Percentiles rank a stretch among this genome's conserved stretches.
Evolutionary conservation across 1,139 yeast species (phyloP).

Genomic region (Nakaseomyces nivariensis): DNA sequence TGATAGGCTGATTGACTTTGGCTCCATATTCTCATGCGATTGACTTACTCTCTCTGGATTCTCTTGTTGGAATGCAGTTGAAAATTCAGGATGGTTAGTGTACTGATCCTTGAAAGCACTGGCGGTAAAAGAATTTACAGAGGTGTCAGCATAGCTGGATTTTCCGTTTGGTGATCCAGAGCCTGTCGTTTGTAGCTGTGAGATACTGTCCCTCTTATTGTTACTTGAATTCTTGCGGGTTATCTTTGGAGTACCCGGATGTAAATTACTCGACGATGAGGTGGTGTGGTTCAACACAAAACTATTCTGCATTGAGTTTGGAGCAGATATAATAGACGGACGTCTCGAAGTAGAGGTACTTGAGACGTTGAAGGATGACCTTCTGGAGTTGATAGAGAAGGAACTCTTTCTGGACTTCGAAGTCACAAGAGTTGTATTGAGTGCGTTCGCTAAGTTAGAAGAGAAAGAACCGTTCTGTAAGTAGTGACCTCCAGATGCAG

Average conservation of each 20-base stretch:
- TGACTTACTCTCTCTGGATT: background rate
- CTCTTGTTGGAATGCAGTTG: background rate
- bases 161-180: background rate
- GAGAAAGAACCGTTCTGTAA: slow-evolving; percentile 11
- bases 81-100: background rate
- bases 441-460: slow-evolving; percentile 12
- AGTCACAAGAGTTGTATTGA: slow-evolving; percentile 16
- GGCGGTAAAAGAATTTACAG: background rate
- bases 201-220: background rate
- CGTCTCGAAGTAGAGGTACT: slow-evolving; percentile 17
- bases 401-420: slow-evolving; percentile 29
- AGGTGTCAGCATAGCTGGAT: background rate
- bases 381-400: slow-evolving; percentile 24
- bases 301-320: slow-evolving; percentile 10
- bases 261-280: background rate
- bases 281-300: background rate
- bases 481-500: slow-evolving; percentile 6
- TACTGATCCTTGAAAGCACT: slow-evolving; percentile 1
- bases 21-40: background rate
- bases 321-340: slow-evolving; percentile 20
- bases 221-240: background rate
- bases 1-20: background rate
- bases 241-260: background rate
- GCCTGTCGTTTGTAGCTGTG: background rate
- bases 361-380: slow-evolving; percentile 24